phyloP scores from a whole-genome alignment of 1,284 basidiomycete species.

The Paramarasmius palmivorus region DNA sequence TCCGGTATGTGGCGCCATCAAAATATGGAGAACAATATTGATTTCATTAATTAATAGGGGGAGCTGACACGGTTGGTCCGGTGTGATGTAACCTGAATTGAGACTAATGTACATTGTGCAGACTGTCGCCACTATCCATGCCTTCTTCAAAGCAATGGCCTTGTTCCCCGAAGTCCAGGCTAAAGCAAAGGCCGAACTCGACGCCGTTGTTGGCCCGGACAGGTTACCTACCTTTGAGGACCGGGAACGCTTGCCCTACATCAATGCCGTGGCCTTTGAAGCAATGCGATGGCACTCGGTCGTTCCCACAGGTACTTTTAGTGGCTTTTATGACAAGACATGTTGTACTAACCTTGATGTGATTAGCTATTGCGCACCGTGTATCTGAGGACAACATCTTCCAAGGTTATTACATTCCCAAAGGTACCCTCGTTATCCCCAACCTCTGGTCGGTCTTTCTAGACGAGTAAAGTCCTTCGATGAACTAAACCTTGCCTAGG shows the following conservation, averaged over 20 bases:
- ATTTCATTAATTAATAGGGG: conserved; percentile 6
- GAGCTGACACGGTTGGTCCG: conserved; percentile 15
- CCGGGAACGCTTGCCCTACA: conserved; percentile 32
- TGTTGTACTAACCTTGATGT: background rate
- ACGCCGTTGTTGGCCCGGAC: conserved; percentile 31
- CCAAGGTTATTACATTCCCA: conserved; percentile 24
- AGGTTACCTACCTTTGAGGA: conserved; percentile 35
- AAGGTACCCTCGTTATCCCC: conserved; percentile 25
- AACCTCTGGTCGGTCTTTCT: conserved; percentile 25
- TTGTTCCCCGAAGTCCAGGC: conserved; percentile 33
- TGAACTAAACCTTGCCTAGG: conserved; percentile 17
- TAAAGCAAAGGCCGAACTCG: conserved; percentile 36
- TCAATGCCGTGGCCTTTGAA: conserved; percentile 34
- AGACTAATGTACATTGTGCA: background rate
- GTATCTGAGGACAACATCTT: conserved; percentile 24
- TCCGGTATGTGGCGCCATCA: conserved; percentile 12
- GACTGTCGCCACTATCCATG: conserved; percentile 15
- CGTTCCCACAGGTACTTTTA: conserved; percentile 18
- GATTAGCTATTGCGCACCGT: conserved; percentile 24
- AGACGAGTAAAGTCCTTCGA: background rate
- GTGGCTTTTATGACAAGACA: background rate
- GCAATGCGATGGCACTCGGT: conserved; percentile 26
- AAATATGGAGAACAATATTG: background rate
- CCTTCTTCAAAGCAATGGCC: conserved; percentile 27
- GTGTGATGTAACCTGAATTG: background rate